A percentile compares a stretch with the other conserved stretches of the same genome.
These are phyloP conservation scores for Parmales sp. DNA, from an alignment of 108 stramenopile genomes.

Conservation along the genomic window DNA sequence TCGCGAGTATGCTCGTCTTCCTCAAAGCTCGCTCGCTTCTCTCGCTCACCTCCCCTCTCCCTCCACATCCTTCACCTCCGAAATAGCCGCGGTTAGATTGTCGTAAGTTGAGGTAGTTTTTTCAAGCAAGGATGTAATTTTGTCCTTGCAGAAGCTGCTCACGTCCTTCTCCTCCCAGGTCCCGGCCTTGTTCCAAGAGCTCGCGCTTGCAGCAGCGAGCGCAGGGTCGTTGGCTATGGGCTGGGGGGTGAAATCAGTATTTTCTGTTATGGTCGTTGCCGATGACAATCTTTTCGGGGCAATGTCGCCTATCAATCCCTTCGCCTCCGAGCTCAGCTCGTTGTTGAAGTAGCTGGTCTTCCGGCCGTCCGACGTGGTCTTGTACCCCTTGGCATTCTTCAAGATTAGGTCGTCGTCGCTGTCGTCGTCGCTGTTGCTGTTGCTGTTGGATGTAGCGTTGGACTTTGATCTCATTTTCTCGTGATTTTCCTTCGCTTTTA, in stretches of 20 bases:
- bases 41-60: slow-evolving; percentile 87
- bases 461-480: slow-evolving; percentile 24
- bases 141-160: slow-evolving; percentile 57
- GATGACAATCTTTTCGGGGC: slow-evolving; percentile 48
- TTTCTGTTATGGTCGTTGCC: slow-evolving; percentile 6
- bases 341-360: slow-evolving; percentile 86
- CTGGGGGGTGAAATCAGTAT: neutral
- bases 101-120: slow-evolving; percentile 29
- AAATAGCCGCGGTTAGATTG: slow-evolving; percentile 17
- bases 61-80: slow-evolving; percentile 42
- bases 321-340: slow-evolving; percentile 77
- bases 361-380: slow-evolving; percentile 82
- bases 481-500: slow-evolving; percentile 32
- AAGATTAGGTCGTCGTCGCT: slow-evolving; percentile 27
- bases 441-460: slow-evolving; percentile 14
- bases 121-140: slow-evolving; percentile 36
- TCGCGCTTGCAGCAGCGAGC: slow-evolving; percentile 18
- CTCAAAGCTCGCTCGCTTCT: too few species aligned
- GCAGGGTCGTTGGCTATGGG: neutral
- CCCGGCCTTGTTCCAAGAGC: slow-evolving; percentile 83
- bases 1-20: too few species aligned
- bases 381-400: slow-evolving; percentile 77
- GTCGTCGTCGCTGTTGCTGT: neutral
- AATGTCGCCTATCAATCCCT: slow-evolving; percentile 73
- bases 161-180: slow-evolving; percentile 90